Base-by-base conservation (phyloP, 805 yeast genomes). In the Saccharomycopsis selenospora region DNA sequence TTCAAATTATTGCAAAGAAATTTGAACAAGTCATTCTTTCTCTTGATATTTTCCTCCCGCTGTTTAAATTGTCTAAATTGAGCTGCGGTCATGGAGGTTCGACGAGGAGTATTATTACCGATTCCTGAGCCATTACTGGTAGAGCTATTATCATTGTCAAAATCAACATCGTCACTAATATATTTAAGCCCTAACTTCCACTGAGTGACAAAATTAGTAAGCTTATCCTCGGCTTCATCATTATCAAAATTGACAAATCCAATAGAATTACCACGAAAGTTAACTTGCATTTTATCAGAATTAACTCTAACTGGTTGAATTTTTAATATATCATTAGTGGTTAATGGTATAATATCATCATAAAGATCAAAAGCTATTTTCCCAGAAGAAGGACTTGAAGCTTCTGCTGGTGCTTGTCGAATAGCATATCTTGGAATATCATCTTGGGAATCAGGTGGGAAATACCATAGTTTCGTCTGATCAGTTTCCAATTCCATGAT, bases 391-490 rank as follows among this genome's bases (percentile, higher is more conserved):
- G 38, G 38, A 20, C 17, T 20, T 33, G n/a, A 14, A 17, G 17
- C 20, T 20, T 6, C 7, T 40, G 52, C 58, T 33, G n/a, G n/a
- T 20, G 17, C 20, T 20, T 6, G 18, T 40, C 52, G 59, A 1
- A 60, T 43, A 3, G 62, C 61, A 40, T 61, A 61, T 18, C 63
- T 52, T 1, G 65, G 64, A 3, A 52, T 53, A 41, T 59, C 63
- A 3, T 59, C 58, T 1, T 43, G 53, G 7, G 54, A 57, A 14
- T 61, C 64, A 1, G 61, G 59, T 3, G 64, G 61, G 54, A 60
- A 60, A 41, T 58, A 59, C 55, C 56, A 54, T 13, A 61, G 30
- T 13, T 45, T 51, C 11, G 56, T 45, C 7, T 45, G 41, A 17
- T 43, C 49, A 7, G 60, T 49, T 20, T 41, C 46, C 10, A 59